Evolutionary conservation across 345 rosid genomes (phyloP), one percentile per base, ranked within the genome.

Genomic region (Moringa oleifera): DNA sequence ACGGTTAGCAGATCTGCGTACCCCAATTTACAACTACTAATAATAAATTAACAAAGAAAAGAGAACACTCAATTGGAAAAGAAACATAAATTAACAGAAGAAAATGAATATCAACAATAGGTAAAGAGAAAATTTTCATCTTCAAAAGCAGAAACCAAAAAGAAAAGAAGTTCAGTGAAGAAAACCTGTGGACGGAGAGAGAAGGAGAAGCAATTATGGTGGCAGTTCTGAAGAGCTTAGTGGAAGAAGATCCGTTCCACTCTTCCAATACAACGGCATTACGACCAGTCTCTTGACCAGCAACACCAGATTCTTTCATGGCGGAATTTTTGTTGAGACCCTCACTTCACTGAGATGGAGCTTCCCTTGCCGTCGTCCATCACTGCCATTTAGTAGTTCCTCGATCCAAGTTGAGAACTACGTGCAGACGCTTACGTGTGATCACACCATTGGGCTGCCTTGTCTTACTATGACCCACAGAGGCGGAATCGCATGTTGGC

Each of bases 221-320:
- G 23, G 92, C 91, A 37, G 93, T 84, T 75, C 63, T 86, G 68
- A 75, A 82, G 21, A 82, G 87, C 81, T 84, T 79, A 13, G 89
- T 77, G n/a, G 88, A 84, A 61, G 96, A 74, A 8, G 89, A 89
- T 24, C 96, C 96, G 23, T 80, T 85, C 96, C 89, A 89, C 62
- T 89, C 96, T 69, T 89, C 96, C 16, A 89, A 33, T 37, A 77
- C 18, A 18, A 67, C 49, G 45, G 58, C 72, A 67, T 57, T 64
- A 53, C 72, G 18, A 28, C 28, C 28, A 0, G 1, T 41, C 47
- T 41, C 47, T 41, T 28, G 12, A 74, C 56, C 23, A 33, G 52
- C 54, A 52, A 21, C 55, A 25, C 9, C 4, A 13, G 67, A 55
- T 20, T 41, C 46, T 59, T 20, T 54, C 64, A 45, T 23, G 28